phyloP scores from a whole-genome alignment of 2,329 filamentous ascomycete genomes.

The Botrytis hyacinthi region DNA sequence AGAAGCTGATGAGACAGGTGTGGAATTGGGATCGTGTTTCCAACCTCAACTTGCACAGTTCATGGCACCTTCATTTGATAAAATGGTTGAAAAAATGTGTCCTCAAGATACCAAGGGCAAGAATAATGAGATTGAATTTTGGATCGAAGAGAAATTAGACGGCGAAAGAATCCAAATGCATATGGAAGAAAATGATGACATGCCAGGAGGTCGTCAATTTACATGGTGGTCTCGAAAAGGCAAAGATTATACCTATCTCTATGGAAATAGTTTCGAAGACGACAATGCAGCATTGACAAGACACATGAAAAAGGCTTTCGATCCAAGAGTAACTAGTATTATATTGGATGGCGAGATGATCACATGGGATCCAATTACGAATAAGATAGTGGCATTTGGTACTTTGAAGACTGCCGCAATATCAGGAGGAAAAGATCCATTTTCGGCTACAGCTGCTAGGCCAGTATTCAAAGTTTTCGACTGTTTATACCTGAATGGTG shows the following conservation, averaged over 20 bases:
- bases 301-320: slow-evolving; percentile 75
- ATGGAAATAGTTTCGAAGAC: slow-evolving; percentile 74
- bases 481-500: slow-evolving; percentile 82
- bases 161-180: slow-evolving; percentile 97
- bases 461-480: slow-evolving; percentile 88
- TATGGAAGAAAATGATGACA: slow-evolving; percentile 68
- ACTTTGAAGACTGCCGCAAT: slow-evolving; percentile 89
- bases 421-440: slow-evolving; percentile 72
- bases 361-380: slow-evolving; percentile 85
- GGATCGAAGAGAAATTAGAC: slow-evolving; percentile 97
- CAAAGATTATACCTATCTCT: slow-evolving; percentile 94
- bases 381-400: slow-evolving; percentile 85
- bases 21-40: slow-evolving; percentile 89
- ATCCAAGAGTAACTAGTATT: slow-evolving; percentile 73
- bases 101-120: slow-evolving; percentile 44
- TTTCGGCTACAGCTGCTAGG: slow-evolving; percentile 57
- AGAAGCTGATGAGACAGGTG: slow-evolving; percentile 69
- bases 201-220: slow-evolving; percentile 71
- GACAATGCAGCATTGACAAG: slow-evolving; percentile 75
- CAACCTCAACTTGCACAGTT: slow-evolving; percentile 94
- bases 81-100: slow-evolving; percentile 68
- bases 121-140: slow-evolving; percentile 74
- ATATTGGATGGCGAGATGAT: slow-evolving; percentile 99
- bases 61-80: slow-evolving; percentile 77
- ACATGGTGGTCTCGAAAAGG: slow-evolving; percentile 93